These are phyloP conservation scores for Beauveria asiatica DNA, from an alignment of 2,329 filamentous ascomycete species.

Conservation along the genomic window DNA sequence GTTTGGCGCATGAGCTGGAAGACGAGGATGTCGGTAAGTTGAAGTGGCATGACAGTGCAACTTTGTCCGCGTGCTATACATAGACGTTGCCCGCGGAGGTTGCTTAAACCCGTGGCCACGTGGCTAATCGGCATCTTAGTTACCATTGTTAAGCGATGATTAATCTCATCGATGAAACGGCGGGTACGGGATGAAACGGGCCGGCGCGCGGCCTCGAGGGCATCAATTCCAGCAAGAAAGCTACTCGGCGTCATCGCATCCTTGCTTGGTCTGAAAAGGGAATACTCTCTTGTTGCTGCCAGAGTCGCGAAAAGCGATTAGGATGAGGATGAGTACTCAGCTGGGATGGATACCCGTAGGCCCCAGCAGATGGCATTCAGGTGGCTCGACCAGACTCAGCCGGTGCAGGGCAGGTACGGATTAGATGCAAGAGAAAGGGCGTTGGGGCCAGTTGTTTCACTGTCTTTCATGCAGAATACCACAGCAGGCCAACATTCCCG, in stretches of 20 bases:
- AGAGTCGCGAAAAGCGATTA: not conserved
- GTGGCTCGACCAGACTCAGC: not conserved
- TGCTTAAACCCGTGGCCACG: not conserved
- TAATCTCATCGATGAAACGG: constrained; percentile 15
- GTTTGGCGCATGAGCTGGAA: constrained; percentile 79
- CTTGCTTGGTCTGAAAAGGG: not conserved
- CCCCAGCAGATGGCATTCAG: not conserved
- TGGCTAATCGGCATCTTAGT: constrained; percentile 25
- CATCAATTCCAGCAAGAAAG: not conserved
- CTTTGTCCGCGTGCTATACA: not conserved
- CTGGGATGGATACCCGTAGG: no score
- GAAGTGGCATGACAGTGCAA: not conserved
- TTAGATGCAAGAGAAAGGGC: not conserved
- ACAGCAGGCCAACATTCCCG: not conserved
- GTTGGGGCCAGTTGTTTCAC: not conserved
- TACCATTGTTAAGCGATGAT: constrained; percentile 60
- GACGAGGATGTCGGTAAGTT: constrained; percentile 93
- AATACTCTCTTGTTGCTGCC: no score
- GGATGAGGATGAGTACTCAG: not conserved
- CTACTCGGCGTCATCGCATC: not conserved
- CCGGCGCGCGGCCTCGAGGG: not conserved
- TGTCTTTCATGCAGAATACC: not conserved
- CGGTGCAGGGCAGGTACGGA: not conserved
- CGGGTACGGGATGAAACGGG: constrained; percentile 19
- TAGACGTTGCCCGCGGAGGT: not conserved